Evolutionary conservation across 1,284 basidiomycete genomes (phyloP).

Genomic region (Tilletia indica): DNA sequence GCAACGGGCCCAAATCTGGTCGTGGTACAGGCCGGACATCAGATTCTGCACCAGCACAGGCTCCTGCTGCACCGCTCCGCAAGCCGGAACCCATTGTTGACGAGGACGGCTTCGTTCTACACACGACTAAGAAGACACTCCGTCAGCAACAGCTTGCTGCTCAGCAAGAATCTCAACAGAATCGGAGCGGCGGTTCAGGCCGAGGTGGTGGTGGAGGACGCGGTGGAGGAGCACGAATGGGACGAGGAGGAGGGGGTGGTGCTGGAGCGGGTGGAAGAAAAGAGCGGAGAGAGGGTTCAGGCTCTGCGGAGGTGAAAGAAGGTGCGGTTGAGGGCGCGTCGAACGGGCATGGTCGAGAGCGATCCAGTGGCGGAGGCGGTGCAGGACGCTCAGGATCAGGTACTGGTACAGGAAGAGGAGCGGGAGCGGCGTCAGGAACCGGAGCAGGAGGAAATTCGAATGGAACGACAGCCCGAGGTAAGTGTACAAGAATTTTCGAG

Average conservation of each 20-base stretch:
- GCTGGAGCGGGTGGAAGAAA: constrained; percentile 8
- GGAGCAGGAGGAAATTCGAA: neutral
- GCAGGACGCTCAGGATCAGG: neutral
- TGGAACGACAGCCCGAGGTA: neutral
- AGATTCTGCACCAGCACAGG: neutral
- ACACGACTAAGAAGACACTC: constrained; percentile 34
- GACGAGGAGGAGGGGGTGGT: constrained; percentile 20
- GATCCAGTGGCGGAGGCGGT: neutral
- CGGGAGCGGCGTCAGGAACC: neutral
- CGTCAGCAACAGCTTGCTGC: constrained; percentile 29
- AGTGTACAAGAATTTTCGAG: neutral
- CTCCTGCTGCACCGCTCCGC: neutral
- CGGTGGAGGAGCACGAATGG: constrained; percentile 14
- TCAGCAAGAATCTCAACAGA: constrained; percentile 31
- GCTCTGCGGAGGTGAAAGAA: neutral
- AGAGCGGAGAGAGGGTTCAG: constrained; percentile 7
- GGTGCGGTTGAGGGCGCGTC: neutral
- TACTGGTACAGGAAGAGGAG: constrained; percentile 3
- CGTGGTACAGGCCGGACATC: neutral
- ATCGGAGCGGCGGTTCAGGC: constrained; percentile 17
- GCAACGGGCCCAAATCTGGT: neutral
- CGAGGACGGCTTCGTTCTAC: constrained; percentile 37
- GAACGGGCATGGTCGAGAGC: neutral
- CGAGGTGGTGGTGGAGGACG: constrained; percentile 22
- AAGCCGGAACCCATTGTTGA: constrained; percentile 31